Evolutionary conservation across 2,329 filamentous ascomycete genomes (phyloP).

Genomic region (Bipolaris sorokiniana): DNA sequence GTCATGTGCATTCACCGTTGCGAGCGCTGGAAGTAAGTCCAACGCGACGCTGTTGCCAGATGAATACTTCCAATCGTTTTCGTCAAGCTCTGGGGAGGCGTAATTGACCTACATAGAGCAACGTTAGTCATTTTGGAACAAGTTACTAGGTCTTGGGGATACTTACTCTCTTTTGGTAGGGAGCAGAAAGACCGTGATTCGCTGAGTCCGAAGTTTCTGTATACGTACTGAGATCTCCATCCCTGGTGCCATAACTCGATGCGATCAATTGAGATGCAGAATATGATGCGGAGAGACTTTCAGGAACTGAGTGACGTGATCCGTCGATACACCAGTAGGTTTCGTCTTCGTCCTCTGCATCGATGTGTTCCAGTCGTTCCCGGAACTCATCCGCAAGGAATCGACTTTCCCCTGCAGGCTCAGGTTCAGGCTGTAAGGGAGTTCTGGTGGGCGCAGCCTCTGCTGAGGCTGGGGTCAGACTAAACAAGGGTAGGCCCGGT

Average conservation of each 20-base stretch:
- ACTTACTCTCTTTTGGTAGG: neutral
- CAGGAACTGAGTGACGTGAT: neutral
- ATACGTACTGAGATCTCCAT: neutral
- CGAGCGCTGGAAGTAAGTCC: neutral
- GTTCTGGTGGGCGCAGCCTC: neutral
- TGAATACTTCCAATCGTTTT: constrained; percentile 4
- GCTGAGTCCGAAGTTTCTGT: neutral
- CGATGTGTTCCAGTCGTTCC: neutral
- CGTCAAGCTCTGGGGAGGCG: constrained; percentile 9
- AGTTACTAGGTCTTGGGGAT: neutral
- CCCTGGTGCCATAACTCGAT: neutral
- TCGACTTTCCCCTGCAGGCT: neutral
- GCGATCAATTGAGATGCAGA: neutral
- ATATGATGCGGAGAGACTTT: neutral
- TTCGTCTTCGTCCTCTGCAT: constrained; percentile 7
- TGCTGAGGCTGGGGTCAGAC: neutral
- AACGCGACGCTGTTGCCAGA: neutral
- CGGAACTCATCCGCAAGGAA: constrained; percentile 1
- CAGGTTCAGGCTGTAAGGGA: neutral
- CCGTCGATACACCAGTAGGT: neutral
- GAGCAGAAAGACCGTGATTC: neutral
- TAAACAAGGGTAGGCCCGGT: neutral
- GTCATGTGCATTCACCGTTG: neutral
- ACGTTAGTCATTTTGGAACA: neutral
- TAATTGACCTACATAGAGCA: neutral